A percentile compares a stretch with the other conserved stretches of the same genome.
These are phyloP conservation scores for Dendrobium chrysotoxum DNA, from an alignment of 106 monocot species.

Conservation along the genomic window DNA sequence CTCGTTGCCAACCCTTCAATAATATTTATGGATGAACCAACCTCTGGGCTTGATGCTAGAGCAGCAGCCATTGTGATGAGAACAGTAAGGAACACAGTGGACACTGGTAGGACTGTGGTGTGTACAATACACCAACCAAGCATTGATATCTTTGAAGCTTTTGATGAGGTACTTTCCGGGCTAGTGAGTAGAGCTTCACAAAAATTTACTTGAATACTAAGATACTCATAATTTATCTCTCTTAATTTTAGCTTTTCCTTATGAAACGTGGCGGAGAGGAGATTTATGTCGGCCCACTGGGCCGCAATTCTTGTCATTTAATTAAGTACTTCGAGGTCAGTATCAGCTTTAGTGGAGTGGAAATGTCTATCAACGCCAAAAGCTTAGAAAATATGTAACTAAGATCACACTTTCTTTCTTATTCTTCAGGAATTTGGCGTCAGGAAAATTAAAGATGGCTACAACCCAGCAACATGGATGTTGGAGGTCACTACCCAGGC, in stretches of 20 bases:
- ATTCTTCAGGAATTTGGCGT: slow-evolving; percentile 51
- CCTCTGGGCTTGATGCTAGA: slow-evolving; percentile 83
- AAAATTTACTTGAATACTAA: background rate
- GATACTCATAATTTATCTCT: background rate
- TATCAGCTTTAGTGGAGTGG: background rate
- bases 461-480: slow-evolving; percentile 92
- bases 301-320: slow-evolving; percentile 45
- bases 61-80: slow-evolving; percentile 96
- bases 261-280: slow-evolving; percentile 84
- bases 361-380: background rate
- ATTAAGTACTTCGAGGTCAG: slow-evolving; percentile 68
- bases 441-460: slow-evolving; percentile 57
- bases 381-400: background rate
- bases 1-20: slow-evolving; percentile 92
- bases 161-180: slow-evolving; percentile 56
- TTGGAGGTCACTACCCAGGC: slow-evolving; percentile 54
- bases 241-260: slow-evolving; percentile 48
- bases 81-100: slow-evolving; percentile 86
- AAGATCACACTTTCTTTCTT: background rate
- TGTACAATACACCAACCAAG: slow-evolving; percentile 94
- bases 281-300: slow-evolving; percentile 75
- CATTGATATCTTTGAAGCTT: slow-evolving; percentile 92
- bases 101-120: slow-evolving; percentile 87
- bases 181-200: background rate
- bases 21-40: slow-evolving; percentile 96